Conservation (phyloP, 2,329 filamentous ascomycete species). For the Chrysoporthe deuterocubensis region DNA sequence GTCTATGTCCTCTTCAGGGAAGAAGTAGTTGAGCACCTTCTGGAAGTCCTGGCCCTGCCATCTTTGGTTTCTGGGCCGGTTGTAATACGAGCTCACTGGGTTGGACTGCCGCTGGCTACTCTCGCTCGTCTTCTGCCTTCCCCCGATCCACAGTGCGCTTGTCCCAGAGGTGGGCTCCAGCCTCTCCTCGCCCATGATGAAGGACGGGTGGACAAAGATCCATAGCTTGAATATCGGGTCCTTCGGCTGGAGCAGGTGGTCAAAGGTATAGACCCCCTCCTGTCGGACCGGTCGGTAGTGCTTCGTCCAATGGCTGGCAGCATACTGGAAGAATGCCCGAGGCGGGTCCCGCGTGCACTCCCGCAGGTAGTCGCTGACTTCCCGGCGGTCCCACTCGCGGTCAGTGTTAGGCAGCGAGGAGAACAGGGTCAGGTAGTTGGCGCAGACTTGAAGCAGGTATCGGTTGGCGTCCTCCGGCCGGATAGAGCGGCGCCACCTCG, state of each 20-base stretch:
- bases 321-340: slow-evolving; percentile 2
- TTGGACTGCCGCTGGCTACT: neutral
- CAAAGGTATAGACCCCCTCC: neutral
- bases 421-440: neutral
- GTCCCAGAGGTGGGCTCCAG: neutral
- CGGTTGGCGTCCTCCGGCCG: neutral
- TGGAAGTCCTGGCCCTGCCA: neutral
- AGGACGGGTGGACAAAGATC: neutral
- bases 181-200: neutral
- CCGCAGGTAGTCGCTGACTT: neutral
- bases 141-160: neutral
- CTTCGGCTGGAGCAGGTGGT: neutral
- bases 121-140: neutral
- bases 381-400: neutral
- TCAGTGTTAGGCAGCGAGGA: neutral
- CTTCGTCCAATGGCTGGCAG: neutral
- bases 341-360: neutral
- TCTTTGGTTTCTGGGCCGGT: neutral
- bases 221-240: neutral
- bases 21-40: neutral
- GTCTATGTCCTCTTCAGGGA: neutral
- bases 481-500: neutral
- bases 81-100: neutral
- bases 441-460: slow-evolving; percentile 4
- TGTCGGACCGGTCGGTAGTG: neutral